These are phyloP conservation scores for Chlorociboria aeruginascens DNA, from an alignment of 495 filamentous ascomycete species.

Conservation along the genomic window DNA sequence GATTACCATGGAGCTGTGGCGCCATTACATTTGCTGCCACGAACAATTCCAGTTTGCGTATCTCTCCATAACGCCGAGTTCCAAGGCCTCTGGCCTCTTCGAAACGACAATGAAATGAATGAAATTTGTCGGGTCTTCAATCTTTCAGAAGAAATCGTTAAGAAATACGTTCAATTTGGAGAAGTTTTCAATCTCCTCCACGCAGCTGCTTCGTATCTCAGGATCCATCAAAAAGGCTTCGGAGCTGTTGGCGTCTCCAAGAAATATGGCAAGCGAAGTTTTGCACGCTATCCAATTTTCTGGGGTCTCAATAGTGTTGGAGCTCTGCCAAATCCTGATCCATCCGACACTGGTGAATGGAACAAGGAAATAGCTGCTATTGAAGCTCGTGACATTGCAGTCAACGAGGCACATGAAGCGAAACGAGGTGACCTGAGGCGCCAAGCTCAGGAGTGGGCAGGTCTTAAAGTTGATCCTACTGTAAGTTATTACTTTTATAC, in stretches of 20 bases:
- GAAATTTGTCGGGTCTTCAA: constrained; percentile 68
- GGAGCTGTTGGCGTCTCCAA: constrained; percentile 64
- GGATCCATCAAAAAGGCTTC: constrained; percentile 62
- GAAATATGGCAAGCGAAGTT: constrained; percentile 66
- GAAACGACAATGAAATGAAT: constrained; percentile 49
- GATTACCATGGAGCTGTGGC: constrained; percentile 70
- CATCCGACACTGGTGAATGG: constrained; percentile 61
- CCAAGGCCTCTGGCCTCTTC: constrained; percentile 64
- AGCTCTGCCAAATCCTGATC: constrained; percentile 64
- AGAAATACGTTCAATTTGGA: constrained; percentile 55
- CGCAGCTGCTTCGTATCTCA: constrained; percentile 61
- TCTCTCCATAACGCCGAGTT: constrained; percentile 64
- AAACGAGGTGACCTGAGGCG: constrained; percentile 43
- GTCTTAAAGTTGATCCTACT: constrained; percentile 48
- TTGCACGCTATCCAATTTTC: constrained; percentile 66
- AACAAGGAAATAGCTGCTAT: constrained; percentile 27
- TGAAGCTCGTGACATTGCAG: constrained; percentile 25
- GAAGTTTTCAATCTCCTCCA: constrained; percentile 64
- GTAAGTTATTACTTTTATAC: constrained; percentile 21
- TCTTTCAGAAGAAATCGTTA: constrained; percentile 34
- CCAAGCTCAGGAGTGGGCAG: constrained; percentile 71
- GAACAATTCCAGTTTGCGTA: constrained; percentile 29
- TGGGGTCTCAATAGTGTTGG: constrained; percentile 64
- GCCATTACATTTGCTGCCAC: constrained; percentile 55
- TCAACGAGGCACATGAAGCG: constrained; percentile 48